Base-by-base conservation (phyloP, 345 rosid genomes). In the Arabidopsis suecica region DNA sequence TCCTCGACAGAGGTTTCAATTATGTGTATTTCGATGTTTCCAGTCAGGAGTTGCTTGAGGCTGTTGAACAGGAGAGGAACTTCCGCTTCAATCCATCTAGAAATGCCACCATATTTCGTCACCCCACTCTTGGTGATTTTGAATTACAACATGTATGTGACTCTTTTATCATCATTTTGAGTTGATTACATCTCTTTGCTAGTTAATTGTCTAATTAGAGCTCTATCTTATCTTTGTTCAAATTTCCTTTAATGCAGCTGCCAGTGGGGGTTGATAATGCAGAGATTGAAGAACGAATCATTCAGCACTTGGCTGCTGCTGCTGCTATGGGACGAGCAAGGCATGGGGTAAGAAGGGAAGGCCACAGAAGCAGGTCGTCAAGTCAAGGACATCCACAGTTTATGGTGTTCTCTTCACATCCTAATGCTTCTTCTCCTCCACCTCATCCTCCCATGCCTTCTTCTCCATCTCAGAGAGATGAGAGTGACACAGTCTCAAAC, bases 281-380 rank as follows among this genome's bases (percentile, higher is more conserved):
- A 56, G 99, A 92, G 65, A 92, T 95, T 76, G 98, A 95, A 82
- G 99, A 92, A 81, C 88, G 94, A 40, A 90, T 95, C 72, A 88
- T 95, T 69, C 98, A 92, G 89, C 99, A 95, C 81, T 71, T 95
- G 65, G 94, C 99, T 49, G 93, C 97, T 1, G 97, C 98, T 32
- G 95, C 99, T 47, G 97, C 99, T 72, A 95, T 90, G 93, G 99
- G 99, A 10, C 88, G 93, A 67, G 89, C 87, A 55, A 91, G 91
- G 25, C 96, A 89, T 57, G 81, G 88, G 72, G 78, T 83, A 50
- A 84, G 93, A 83, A 90, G 99, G 86, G 98, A 87, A 72, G 86
- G 93, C 51, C 90, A 88, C 73, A 85, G 98, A 75, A 88, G 80
- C 74, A 85, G 97, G 73, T 82, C 93, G 44, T 85, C 93, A 66